Evolutionary conservation across 352 stramenopile species (phyloP).

Genomic region (Elongisporangium prolatum): DNA sequence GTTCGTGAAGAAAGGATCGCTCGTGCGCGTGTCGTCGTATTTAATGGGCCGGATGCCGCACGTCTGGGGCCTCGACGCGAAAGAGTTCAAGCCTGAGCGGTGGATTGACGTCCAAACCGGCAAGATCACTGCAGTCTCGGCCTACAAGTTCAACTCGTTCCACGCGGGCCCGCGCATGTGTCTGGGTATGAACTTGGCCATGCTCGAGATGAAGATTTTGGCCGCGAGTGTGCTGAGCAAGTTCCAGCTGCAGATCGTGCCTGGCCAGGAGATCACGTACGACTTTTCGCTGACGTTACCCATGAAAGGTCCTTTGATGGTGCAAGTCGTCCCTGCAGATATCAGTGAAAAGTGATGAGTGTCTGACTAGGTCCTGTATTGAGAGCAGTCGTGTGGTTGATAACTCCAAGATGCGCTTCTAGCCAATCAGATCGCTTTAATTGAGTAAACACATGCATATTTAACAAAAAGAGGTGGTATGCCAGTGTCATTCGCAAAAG

Average conservation of each 20-base stretch:
- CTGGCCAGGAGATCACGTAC: slow-evolving; percentile 39
- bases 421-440: not conserved
- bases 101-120: slow-evolving; percentile 44
- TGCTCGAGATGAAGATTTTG: slow-evolving; percentile 70
- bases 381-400: not conserved
- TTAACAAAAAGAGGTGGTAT: not conserved
- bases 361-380: not conserved
- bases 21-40: slow-evolving; percentile 48
- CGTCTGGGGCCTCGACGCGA: slow-evolving; percentile 61
- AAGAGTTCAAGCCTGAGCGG: slow-evolving; percentile 37
- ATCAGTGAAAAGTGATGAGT: not conserved
- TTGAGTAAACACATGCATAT: too few relatives aligned
- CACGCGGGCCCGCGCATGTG: slow-evolving; percentile 61
- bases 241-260: slow-evolving; percentile 36
- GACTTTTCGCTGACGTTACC: slow-evolving; percentile 23
- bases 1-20: slow-evolving; percentile 42
- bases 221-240: slow-evolving; percentile 37
- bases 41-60: slow-evolving; percentile 33
- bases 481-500: too few relatives aligned
- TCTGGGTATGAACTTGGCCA: slow-evolving; percentile 52
- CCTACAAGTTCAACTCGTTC: slow-evolving; percentile 72
- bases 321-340: slow-evolving; percentile 9
- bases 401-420: not conserved
- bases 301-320: slow-evolving; percentile 30
- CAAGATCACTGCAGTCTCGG: slow-evolving; percentile 30